Conservation (phyloP, 2,329 filamentous ascomycete genomes). For the Fusarium kyushuense region DNA sequence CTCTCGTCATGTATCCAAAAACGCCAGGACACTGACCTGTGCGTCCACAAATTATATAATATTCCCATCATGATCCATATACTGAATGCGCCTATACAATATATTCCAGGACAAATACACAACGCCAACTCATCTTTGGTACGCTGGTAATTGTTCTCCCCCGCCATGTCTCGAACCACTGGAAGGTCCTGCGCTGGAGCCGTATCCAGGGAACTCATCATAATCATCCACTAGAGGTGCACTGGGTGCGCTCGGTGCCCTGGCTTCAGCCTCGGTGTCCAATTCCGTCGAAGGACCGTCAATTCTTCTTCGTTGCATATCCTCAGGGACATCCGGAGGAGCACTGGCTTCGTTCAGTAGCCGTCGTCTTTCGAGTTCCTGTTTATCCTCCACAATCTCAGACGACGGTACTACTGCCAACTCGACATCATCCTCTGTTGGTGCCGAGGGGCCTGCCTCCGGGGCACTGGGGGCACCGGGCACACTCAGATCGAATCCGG, state of each 20-base stretch:
- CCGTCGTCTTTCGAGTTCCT: conserved; percentile 76
- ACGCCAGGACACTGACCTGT: conserved; percentile 27
- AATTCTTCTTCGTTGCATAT: conserved; percentile 57
- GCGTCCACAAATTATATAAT: conserved; percentile 26
- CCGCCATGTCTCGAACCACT: conserved; percentile 22
- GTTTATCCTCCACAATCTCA: conserved; percentile 74
- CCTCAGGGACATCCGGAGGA: conserved; percentile 69
- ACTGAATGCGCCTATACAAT: conserved; percentile 28
- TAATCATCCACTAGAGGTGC: conserved; percentile 70
- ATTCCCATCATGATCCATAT: conserved; percentile 23
- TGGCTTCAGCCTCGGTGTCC: conserved; percentile 56
- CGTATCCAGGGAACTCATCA: conserved; percentile 59
- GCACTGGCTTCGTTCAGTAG: conserved; percentile 74
- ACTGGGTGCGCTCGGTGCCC: conserved; percentile 71
- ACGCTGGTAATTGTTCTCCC: conserved; percentile 56
- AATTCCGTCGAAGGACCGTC: conserved; percentile 48
- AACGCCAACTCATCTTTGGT: conserved; percentile 51
- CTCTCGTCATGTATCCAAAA: conserved; percentile 29
- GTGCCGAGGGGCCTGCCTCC: conserved; percentile 56
- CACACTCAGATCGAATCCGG: conserved; percentile 25
- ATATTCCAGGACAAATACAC: conserved; percentile 1
- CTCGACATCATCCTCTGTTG: conserved; percentile 59
- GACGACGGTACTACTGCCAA: conserved; percentile 50
- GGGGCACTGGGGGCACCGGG: conserved; percentile 23
- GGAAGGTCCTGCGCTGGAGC: conserved; percentile 46